Evolutionary conservation across 208 protist genomes (phyloP), one percentile per base, ranked within the genome.

Genomic region (Crithidia bombi): DNA sequence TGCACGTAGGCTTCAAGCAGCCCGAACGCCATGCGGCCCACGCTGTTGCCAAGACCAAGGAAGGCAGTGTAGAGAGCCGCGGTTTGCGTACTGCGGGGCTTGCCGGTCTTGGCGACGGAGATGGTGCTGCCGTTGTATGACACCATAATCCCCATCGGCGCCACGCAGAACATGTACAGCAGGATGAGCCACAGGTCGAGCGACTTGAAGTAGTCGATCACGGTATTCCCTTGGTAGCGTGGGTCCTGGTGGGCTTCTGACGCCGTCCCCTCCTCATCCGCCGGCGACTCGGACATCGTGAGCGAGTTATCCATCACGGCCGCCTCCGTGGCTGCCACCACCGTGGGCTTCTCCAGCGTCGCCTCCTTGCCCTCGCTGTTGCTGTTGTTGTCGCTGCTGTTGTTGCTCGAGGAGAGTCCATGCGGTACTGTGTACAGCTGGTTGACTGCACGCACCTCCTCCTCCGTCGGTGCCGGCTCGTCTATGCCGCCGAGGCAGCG

Each of bases 101-200:
- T 49, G 32, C 79, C 83, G n/a, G 67, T 76, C 47, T 77, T 66
- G 0, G 83, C 79, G 50, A 89, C 69, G 28, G 83, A 83, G 28
- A 89, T 89, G 33, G 76, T 81, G 61, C 66, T 78, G 44, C 68
- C 68, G 71, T 89, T 89, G 79, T 81, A 81, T 38, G 77, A 77
- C 32, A 85, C 69, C 14, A 89, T 67, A 33, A 83, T 70, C 41
- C 78, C 76, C 28, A 83, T 69, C 47, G 65, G 66, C 17, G 44
- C 50, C 63, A 78, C 75, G 61, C 76, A 81, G 28, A 82, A 58
- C 26, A 85, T 79, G 35, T 78, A 76, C 21, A 79, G 58, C 51
- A 89, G 65, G 23, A 85, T 66, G 17, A 89, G 68, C 79, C 79
- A 89, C 51, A 85, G 51, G 43, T 85, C 79, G 26, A 76, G 52